Evolutionary conservation across 169 alveolate species (phyloP).

Genomic region (Plasmodium ovale): DNA sequence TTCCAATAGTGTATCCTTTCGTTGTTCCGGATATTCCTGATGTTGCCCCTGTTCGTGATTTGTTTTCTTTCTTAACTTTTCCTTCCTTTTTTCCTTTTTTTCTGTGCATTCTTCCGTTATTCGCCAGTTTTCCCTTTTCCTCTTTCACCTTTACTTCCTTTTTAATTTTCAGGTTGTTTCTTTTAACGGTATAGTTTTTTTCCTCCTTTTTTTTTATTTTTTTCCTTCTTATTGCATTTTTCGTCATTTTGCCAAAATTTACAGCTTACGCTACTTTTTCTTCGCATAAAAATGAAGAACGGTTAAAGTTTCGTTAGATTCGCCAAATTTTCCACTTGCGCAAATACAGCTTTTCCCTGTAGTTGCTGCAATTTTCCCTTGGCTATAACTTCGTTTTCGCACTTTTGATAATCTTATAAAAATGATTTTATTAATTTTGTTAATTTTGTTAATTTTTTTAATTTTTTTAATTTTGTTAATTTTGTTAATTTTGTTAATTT

Average conservation of each 20-base stretch:
- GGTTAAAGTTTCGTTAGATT: too few relatives aligned
- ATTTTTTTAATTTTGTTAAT: too few relatives aligned
- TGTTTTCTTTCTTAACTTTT: background rate
- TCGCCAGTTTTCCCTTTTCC: background rate
- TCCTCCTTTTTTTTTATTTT: background rate
- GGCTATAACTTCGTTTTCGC: too few relatives aligned
- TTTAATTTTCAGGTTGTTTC: background rate
- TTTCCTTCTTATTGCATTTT: background rate
- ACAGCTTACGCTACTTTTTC: too few relatives aligned
- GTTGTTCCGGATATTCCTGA: background rate
- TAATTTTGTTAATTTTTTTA: too few relatives aligned
- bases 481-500: too few relatives aligned
- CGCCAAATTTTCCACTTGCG: too few relatives aligned
- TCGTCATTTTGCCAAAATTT: background rate
- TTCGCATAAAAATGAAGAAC: too few relatives aligned
- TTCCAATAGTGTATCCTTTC: background rate
- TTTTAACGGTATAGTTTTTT: constrained; percentile 1
- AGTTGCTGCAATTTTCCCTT: too few relatives aligned
- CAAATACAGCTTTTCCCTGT: too few relatives aligned
- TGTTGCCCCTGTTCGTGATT: background rate
- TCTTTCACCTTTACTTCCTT: background rate
- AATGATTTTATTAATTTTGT: too few relatives aligned
- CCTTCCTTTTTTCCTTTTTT: background rate
- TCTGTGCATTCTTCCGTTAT: background rate
- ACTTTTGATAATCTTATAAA: too few relatives aligned